Percentiles rank a stretch among this genome's conserved stretches.
These are phyloP conservation scores for Yamadazyma siamensis DNA, from an alignment of 1,139 yeast species.

Conservation along the genomic window DNA sequence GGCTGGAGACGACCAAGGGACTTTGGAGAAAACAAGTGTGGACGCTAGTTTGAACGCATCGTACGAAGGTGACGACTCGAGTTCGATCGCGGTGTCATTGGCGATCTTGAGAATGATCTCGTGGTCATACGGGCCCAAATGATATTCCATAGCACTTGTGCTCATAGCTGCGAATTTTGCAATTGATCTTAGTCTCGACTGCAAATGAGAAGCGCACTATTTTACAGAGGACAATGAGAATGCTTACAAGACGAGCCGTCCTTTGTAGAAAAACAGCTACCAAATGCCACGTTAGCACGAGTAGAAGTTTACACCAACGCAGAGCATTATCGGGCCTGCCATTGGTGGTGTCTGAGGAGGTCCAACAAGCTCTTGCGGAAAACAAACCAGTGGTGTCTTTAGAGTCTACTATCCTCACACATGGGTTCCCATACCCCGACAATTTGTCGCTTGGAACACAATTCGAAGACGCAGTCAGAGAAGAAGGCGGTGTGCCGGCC, in stretches of 20 bases:
- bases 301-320: no score
- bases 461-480: conserved; percentile 62
- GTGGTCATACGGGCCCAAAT: conserved; percentile 1
- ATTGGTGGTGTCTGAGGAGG: conserved; percentile 51
- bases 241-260: no score
- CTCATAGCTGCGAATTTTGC: no score
- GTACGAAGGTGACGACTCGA: conserved; percentile 1
- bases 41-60: conserved; percentile 2
- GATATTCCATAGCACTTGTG: no score
- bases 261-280: no score
- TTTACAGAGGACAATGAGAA: no score
- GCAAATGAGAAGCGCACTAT: no score
- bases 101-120: not conserved
- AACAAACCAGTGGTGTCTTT: conserved; percentile 69
- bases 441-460: conserved; percentile 68
- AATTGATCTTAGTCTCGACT: no score
- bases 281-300: no score
- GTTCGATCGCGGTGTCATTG: not conserved
- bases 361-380: conserved; percentile 55
- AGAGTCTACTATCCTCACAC: conserved; percentile 86
- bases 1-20: conserved; percentile 4
- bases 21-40: conserved; percentile 2
- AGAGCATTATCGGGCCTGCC: no score
- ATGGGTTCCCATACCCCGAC: conserved; percentile 82
- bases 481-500: conserved; percentile 75